Evolutionary conservation across 805 yeast species (phyloP).

Genomic region (Candida caryicola): DNA sequence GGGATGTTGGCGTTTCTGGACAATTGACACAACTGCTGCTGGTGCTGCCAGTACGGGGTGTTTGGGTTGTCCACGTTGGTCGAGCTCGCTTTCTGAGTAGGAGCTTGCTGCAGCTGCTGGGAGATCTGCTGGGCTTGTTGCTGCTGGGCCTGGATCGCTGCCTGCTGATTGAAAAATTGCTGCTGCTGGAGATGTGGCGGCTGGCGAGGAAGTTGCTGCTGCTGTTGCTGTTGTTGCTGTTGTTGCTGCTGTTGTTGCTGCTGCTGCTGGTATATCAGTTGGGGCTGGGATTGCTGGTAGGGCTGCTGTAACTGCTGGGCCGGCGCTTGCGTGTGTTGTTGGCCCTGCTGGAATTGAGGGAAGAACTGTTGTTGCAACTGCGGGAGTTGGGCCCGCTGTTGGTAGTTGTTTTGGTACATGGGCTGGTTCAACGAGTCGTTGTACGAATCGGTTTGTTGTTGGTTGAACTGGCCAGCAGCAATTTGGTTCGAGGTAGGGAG

Average conservation of each 20-base stretch:
- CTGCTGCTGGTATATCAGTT: slow-evolving; percentile 11
- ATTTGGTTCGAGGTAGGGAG: slow-evolving; percentile 25
- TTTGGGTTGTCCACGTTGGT: slow-evolving; percentile 36
- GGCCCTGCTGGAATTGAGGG: slow-evolving; percentile 24
- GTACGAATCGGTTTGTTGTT: slow-evolving; percentile 16
- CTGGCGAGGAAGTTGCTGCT: slow-evolving; percentile 19
- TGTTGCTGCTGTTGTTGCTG: slow-evolving; percentile 19
- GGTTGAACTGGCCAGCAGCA: slow-evolving; percentile 11
- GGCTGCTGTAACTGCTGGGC: slow-evolving; percentile 18
- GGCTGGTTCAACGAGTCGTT: slow-evolving; percentile 33
- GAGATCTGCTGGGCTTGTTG: slow-evolving; percentile 10
- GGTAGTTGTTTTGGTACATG: slow-evolving; percentile 37
- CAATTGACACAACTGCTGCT: slow-evolving; percentile 65
- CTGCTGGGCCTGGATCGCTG: slow-evolving; percentile 8
- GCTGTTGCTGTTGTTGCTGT: slow-evolving; percentile 21
- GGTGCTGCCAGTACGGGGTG: slow-evolving; percentile 73
- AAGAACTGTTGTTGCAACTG: slow-evolving; percentile 23
- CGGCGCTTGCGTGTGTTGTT: slow-evolving; percentile 16
- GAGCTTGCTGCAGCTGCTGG: slow-evolving; percentile 13
- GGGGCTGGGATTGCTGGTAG: slow-evolving; percentile 17
- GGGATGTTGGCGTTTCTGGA: slow-evolving; percentile 65
- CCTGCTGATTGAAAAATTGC: slow-evolving; percentile 12
- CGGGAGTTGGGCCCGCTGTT: slow-evolving; percentile 27
- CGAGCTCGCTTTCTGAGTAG: slow-evolving; percentile 32
- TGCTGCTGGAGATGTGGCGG: slow-evolving; percentile 20